Base-by-base conservation (phyloP, 1,284 basidiomycete species). In the Sanguinoderma infundibulare region DNA sequence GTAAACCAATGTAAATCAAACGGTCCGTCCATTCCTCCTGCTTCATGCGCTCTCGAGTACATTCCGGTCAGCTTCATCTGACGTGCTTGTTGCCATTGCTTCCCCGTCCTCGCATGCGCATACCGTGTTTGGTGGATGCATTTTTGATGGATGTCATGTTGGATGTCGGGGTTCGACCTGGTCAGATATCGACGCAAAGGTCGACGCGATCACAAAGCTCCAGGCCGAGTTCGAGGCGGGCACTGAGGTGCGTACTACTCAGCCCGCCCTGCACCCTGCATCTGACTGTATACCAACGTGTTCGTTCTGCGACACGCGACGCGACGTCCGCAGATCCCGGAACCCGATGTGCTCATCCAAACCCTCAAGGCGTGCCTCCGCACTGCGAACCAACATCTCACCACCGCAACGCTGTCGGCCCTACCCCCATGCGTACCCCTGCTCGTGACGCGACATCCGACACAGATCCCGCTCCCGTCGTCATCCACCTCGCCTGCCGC, bases 351-450 rank as follows among this genome's bases (percentile, higher is more conserved):
- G 39, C 79, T 94, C 71, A 82, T 93, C 62, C 78, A 78, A 57
- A 79, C 83, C 40, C 81, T 96, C 71, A 94, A 92, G 75, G 71
- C 86, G 54, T 91, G 87, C 68, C 82, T 96, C 68, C 86, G 90
- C 68, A 87, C 87, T 53, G 83, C 91, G 49, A 94, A 96, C 75
- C 87, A 93, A 70, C 91, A 93, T 70, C 79, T 96, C 51, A 85
- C 87, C n/a, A 87, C 85, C 60, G 90, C 90, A 49, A 87, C 89
- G 40, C 78, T 91, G 66, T 82, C 83, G 60, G 85, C 84, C 42
- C 77, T 92, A 51, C 87, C 86, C 30, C 78, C 85, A 17, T 76
- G 90, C 62, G 80, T 92, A 56, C 85, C 87, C 39, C 79, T 87
- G 47, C 79, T 92, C 55, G 76, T 89, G 58, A 75, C 76, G 38